Percentiles rank a stretch among this genome's conserved stretches.
These are phyloP conservation scores for Amaranthus cruentus DNA, from an alignment of 148 eudicot genomes.

Conservation along the genomic window DNA sequence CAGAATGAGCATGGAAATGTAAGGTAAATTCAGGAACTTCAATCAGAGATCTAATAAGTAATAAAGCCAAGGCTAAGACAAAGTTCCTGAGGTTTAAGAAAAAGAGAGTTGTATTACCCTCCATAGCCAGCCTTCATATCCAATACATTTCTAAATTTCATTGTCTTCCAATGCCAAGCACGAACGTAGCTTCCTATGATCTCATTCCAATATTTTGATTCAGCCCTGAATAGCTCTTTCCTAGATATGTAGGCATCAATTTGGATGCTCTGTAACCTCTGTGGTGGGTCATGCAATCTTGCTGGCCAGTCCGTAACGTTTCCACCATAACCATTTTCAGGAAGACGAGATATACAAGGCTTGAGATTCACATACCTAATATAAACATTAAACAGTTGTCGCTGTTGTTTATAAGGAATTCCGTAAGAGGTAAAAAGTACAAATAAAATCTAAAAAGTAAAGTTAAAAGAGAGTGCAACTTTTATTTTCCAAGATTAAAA, in stretches of 20 bases:
- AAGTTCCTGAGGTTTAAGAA: background rate
- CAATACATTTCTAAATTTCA: constrained; percentile 68
- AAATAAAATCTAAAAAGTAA: background rate
- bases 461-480: background rate
- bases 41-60: background rate
- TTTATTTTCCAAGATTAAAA: background rate
- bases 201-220: constrained; percentile 87
- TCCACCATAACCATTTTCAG: constrained; percentile 69
- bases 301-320: constrained; percentile 77
- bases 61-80: background rate
- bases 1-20: background rate
- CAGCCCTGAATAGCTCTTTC: constrained; percentile 85
- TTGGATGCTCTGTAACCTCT: constrained; percentile 84
- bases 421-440: background rate
- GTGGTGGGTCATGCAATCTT: constrained; percentile 76
- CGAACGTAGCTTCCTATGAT: constrained; percentile 68
- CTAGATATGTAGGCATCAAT: constrained; percentile 89
- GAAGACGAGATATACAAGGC: constrained; percentile 77
- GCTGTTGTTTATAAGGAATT: background rate
- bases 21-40: background rate
- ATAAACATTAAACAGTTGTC: constrained; percentile 7
- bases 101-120: constrained; percentile 48
- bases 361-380: constrained; percentile 79
- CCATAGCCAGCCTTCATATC: constrained; percentile 99
- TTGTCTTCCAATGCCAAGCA: constrained; percentile 56